Percentiles rank a stretch among this genome's conserved stretches.
Conservation (phyloP, 345 rosid genomes). For the Pistacia integerrima region DNA sequence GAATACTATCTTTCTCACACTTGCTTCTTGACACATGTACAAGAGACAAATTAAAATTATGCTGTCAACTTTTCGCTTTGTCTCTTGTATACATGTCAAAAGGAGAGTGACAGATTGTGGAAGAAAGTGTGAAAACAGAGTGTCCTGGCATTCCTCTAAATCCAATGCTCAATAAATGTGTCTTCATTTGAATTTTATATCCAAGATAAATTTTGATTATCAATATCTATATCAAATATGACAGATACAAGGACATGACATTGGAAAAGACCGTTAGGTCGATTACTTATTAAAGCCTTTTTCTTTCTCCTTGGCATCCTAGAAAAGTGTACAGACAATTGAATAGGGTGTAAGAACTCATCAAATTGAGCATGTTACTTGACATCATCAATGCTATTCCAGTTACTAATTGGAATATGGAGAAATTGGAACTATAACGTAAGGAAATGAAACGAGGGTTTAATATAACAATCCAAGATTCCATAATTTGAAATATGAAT, state of each 20-base stretch:
- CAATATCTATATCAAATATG: neutral
- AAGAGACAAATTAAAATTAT: no score
- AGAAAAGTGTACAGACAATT: neutral
- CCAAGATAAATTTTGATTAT: neutral
- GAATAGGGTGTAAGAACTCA: neutral
- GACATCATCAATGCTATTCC: neutral
- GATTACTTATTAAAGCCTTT: neutral
- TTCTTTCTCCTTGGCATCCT: neutral
- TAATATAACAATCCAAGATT: neutral
- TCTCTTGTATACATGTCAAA: no score
- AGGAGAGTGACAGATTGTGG: no score
- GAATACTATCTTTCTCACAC: no score
- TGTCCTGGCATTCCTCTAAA: no score
- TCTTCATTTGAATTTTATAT: neutral
- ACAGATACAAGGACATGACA: neutral
- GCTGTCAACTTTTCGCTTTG: no score
- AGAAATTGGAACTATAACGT: neutral
- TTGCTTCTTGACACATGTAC: no score
- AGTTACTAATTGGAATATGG: neutral
- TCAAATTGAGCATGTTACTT: neutral
- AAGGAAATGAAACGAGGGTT: neutral
- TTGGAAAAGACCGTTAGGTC: neutral
- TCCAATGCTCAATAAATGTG: no score
- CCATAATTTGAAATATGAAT: neutral
- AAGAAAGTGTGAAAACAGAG: no score